Evolutionary conservation across 2,329 filamentous ascomycete genomes (phyloP), one percentile per base, ranked within the genome.

Genomic region (Fusarium nelsonii): DNA sequence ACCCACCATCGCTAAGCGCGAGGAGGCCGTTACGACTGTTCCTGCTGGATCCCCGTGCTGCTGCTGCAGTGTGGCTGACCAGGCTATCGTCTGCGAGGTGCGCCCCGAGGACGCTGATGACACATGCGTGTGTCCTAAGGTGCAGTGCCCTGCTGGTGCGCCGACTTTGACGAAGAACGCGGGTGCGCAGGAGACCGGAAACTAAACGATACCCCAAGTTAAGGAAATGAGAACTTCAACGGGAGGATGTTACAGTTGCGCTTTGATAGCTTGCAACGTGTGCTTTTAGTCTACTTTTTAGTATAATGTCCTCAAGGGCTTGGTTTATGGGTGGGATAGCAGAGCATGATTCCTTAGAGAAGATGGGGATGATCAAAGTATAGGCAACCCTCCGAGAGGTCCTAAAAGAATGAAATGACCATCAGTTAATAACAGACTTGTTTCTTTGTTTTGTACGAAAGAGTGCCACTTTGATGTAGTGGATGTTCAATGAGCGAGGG

Each of bases 71-170:
- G 9, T 57, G 9, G 53, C 46, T 8, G 58, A 61, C 16, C 41
- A 54, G 10, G 53, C 69, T 26, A 65, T 73, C 20, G 58, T 75
- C 11, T 75, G 73, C 39, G 43, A 65, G 20, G 40, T 70, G 16
- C 67, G 67, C 46, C 45, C 55, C 30, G 34, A 64, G 9, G 59
- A 36, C 18, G 51, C 69, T 28, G 58, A 68, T 18, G 58, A 70
- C 33, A 54, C 63, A 10, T 76, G 74, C 41, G 45, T 72, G 12
- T 75, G 72, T 46, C 56, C 73, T 28, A 45, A 57, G 26, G 61
- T 66, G 28, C 59, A 65, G 52, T 68, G 75, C 37, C 65, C 72
- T 16, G 5, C 28, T 9, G 58, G 37, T n/a, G 71, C 68, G 10
- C 58, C 72, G 23, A 75, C 71, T 18, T 54, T 72, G 30, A 71